Conservation (phyloP, 768 basidiomycete genomes). For the Pluteus cervinus region DNA sequence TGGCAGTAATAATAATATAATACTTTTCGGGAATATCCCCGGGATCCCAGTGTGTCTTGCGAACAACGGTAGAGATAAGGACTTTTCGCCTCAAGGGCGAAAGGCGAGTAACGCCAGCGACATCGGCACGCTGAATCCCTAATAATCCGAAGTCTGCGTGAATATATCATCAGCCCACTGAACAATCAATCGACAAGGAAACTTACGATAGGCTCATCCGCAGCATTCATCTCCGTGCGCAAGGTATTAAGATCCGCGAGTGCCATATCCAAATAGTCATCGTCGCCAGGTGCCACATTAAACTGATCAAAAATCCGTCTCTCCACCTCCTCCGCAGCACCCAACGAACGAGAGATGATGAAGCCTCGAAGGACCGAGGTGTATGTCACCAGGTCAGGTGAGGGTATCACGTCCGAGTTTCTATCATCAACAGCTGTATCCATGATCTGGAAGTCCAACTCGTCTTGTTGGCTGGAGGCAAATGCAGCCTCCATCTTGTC, state of each 20-base stretch:
- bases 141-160: no score
- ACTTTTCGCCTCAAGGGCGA: no score
- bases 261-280: constrained; percentile 4
- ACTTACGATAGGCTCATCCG: no score
- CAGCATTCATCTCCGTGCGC: not conserved
- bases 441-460: not conserved
- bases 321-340: constrained; percentile 11
- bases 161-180: no score
- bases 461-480: not conserved
- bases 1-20: no score
- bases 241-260: constrained; percentile 1
- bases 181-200: no score
- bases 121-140: no score
- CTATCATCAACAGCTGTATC: not conserved
- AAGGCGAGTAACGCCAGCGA: no score
- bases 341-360: constrained; percentile 10
- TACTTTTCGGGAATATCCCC: no score
- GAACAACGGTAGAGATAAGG: no score
- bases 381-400: constrained; percentile 17
- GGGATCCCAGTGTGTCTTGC: no score
- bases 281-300: constrained; percentile 5
- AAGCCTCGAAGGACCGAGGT: constrained; percentile 17
- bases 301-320: constrained; percentile 2
- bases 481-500: constrained; percentile 27
- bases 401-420: constrained; percentile 6